Base-by-base conservation (phyloP, 164 flowering plant genomes). In the Liriodendron chinense region DNA sequence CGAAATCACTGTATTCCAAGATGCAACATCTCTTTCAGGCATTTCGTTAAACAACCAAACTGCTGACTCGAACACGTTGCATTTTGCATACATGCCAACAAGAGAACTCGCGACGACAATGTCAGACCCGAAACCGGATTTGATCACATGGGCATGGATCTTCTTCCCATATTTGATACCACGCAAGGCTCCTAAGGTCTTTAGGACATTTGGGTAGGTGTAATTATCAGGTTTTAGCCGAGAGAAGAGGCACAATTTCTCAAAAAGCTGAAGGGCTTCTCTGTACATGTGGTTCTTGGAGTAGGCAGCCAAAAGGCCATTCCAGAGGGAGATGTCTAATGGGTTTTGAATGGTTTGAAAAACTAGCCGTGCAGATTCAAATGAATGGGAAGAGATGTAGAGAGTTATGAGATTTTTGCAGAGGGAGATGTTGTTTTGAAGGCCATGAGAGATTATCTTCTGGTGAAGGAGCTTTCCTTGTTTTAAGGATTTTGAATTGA, bases 1-100 rank as follows among this genome's bases (percentile, higher is more conserved):
- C 34, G 94, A 91, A 53, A 92, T 85, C 72, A 91, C 85, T 13
- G 81, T 76, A 78, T 92, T 92, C 96, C 96, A 92, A 72, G 87
- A 81, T 0, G 87, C 83, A 69, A 86, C 89, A 75, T 92, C 94
- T 81, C 87, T 88, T 8, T 81, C 84, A 69, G 86, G 80, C 86
- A 88, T 85, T 87, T 89, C 88, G 76, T 90, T 85, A 53, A 92
- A 92, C 87, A 88, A 4, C 63, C 72, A 67, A 0, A 79, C 53
- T 5, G 91, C 89, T 61, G 21, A 34, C 2, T 69, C 83, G 74
- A 87, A 86, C 53, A 64, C n/a, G 34, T 80, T 74, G 75, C 90
- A 89, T 68, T 88, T 89, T 0, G 89, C 93, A 84, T 88, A 89
- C 84, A 87, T 76, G 0, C 87, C 82, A 13, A 85, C 79, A 2